These are phyloP conservation scores for Geosmithia flava DNA, from an alignment of 2,329 filamentous ascomycete genomes.

Conservation along the genomic window DNA sequence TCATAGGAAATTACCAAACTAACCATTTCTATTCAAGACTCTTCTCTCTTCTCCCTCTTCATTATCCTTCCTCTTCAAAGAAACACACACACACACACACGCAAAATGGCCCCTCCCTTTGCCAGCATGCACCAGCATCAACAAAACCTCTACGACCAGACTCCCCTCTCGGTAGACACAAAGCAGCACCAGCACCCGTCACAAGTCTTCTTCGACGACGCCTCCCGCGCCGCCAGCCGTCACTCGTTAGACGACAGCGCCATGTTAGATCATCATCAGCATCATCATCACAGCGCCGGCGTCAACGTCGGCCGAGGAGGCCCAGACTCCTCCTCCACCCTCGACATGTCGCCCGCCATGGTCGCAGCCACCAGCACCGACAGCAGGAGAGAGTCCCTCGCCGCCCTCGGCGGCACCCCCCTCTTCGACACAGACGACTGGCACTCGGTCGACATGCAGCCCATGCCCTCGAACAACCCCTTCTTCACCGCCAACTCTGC, in stretches of 20 bases:
- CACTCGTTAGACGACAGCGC: constrained; percentile 41
- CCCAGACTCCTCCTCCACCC: constrained; percentile 46
- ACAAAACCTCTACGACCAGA: constrained; percentile 37
- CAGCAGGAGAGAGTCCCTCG: constrained; percentile 53
- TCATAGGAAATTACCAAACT: no score
- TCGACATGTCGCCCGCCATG: constrained; percentile 53
- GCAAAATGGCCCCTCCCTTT: constrained; percentile 3
- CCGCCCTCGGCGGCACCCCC: constrained; percentile 29
- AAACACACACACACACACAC: no score
- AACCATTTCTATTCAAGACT: no score
- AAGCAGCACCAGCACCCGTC: constrained; percentile 33
- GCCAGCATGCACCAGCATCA: constrained; percentile 3
- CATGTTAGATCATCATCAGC: constrained; percentile 23
- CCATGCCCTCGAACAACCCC: constrained; percentile 49
- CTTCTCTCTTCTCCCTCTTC: no score
- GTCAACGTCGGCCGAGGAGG: constrained; percentile 46
- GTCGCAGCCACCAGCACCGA: no score
- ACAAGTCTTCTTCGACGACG: constrained; percentile 44
- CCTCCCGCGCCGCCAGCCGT: no score
- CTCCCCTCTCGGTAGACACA: constrained; percentile 40
- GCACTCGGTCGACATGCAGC: constrained; percentile 51
- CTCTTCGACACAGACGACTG: constrained; percentile 54
- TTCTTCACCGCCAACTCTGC: constrained; percentile 46
- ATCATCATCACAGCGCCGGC: no score
- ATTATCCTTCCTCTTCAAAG: no score